These are phyloP conservation scores for Pelargonium australe DNA, from an alignment of 441 rosid species.

Conservation along the genomic window DNA sequence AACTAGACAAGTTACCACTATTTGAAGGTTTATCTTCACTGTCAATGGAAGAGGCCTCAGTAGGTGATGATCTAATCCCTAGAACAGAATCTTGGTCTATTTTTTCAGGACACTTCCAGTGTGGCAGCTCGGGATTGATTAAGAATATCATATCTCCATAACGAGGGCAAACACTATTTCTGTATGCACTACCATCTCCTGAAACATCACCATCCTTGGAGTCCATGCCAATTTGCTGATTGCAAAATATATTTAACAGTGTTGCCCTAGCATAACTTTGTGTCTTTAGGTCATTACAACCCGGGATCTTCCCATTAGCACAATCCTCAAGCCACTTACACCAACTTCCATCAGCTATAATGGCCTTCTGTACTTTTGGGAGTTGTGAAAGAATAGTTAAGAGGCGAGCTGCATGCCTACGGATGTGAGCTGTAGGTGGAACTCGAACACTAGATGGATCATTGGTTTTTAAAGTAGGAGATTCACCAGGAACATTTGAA, in stretches of 20 bases:
- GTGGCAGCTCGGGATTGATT: conserved; percentile 77
- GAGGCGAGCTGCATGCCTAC: conserved; percentile 91
- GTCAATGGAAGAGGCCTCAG: conserved; percentile 30
- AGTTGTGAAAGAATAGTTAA: conserved; percentile 73
- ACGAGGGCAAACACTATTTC: conserved; percentile 47
- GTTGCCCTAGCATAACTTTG: conserved; percentile 91
- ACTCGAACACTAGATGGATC: conserved; percentile 64
- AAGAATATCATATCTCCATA: conserved; percentile 70
- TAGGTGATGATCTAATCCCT: conserved; percentile 26
- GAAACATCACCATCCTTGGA: conserved; percentile 26
- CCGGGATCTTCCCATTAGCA: conserved; percentile 62
- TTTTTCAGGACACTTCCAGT: conserved; percentile 64
- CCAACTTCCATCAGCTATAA: conserved; percentile 60
- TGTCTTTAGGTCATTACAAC: conserved; percentile 71
- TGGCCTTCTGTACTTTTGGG: conserved; percentile 66
- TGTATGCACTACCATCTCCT: conserved; percentile 31
- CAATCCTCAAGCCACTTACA: conserved; percentile 93
- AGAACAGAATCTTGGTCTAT: conserved; percentile 24
- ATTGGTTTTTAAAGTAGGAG: conserved; percentile 33
- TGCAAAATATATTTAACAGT: conserved; percentile 63
- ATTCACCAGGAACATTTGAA: conserved; percentile 39
- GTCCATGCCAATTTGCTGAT: conserved; percentile 34
- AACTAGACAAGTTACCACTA: conserved; percentile 25
- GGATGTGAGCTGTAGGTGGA: conserved; percentile 82
- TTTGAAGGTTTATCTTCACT: conserved; percentile 27